A percentile compares a stretch with the other conserved stretches of the same genome.
phyloP scores from a whole-genome alignment of 352 stramenopile species.

The Phytopythium vexans region DNA sequence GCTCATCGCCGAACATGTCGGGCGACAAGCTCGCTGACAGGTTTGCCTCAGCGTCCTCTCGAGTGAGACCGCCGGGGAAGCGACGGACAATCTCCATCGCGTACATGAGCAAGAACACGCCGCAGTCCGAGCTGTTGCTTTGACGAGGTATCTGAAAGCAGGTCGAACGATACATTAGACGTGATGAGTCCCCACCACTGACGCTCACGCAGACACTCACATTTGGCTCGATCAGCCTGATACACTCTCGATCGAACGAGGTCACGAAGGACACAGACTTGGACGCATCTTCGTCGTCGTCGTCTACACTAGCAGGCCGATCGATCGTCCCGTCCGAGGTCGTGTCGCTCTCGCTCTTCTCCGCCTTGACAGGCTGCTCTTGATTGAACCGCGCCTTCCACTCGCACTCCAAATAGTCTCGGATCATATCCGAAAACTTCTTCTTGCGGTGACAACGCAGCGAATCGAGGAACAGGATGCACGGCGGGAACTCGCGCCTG shows the following conservation, averaged over 20 bases:
- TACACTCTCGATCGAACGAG: constrained; percentile 39
- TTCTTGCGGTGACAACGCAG: constrained; percentile 92
- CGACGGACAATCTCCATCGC: constrained; percentile 53
- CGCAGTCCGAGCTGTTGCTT: constrained; percentile 93
- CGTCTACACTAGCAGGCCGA: constrained; percentile 2
- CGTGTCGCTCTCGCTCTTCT: constrained; percentile 4
- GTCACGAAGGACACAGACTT: constrained; percentile 36
- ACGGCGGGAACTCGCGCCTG: constrained; percentile 46
- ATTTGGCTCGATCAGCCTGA: constrained; percentile 65
- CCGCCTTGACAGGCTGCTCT: constrained; percentile 8
- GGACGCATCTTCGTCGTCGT: background rate
- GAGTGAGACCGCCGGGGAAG: constrained; percentile 51
- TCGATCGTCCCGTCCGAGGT: constrained; percentile 2
- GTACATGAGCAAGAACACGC: constrained; percentile 83
- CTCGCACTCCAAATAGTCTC: constrained; percentile 87
- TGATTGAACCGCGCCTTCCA: constrained; percentile 36
- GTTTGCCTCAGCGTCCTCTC: constrained; percentile 50
- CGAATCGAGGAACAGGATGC: constrained; percentile 94
- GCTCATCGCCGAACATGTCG: constrained; percentile 61
- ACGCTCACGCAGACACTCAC: constrained; percentile 35
- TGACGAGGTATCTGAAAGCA: constrained; percentile 84
- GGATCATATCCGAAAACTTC: constrained; percentile 77
- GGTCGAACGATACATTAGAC: background rate
- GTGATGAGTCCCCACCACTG: background rate
- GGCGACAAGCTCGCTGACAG: constrained; percentile 40